Base-by-base conservation (phyloP, 2,329 filamentous ascomycete genomes). In the Cladorrhinum sp. region DNA sequence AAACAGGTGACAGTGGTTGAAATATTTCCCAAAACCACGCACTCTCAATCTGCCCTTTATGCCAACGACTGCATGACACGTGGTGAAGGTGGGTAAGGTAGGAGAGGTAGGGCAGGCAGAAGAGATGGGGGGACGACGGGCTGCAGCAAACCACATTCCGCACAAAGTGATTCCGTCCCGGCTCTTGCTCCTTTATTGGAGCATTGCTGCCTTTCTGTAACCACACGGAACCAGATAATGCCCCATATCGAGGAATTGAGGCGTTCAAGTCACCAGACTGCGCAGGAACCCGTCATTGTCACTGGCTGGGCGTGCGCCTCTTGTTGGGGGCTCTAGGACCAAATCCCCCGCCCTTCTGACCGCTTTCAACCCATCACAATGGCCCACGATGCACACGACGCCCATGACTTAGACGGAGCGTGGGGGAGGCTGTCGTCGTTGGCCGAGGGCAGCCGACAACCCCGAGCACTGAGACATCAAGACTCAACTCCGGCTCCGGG, bases 201-300 rank as follows among this genome's bases (percentile, higher is more conserved):
- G 32, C 32, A 36, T 36, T 45, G 41, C 18, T 45, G n/a, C 41
- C 41, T 20, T 45, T 45, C 10, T 45, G 18, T 20, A 22, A 45
- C 41, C 41, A 45, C 41, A 45, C 41, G 16, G 8, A 18, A 18
- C 41, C 41, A 20, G 7, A 22, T 18, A 45, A 22, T 45, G 41
- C 20, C 41, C 41, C 41, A 45, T 18, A 45, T 45, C 4, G 2
- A 7, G 36, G 3, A 18, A 38, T 55, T 50, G 27, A 45, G 3
- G 8, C 18, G 23, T 24, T 58, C 18, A 67, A 66, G 66, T 71
- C 68, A 71, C 64, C n/a, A 45, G 41, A 45, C 64, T 69, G 70
- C 66, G 70, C 70, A 72, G 69, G 70, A 72, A 71, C 68, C 69
- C 69, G 68, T 56, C 55, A 23, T 53, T 65, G 52, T 62, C 62